Evolutionary conservation across 108 stramenopile genomes (phyloP).

Genomic region (Cyclotella choctawhatcheeana): DNA sequence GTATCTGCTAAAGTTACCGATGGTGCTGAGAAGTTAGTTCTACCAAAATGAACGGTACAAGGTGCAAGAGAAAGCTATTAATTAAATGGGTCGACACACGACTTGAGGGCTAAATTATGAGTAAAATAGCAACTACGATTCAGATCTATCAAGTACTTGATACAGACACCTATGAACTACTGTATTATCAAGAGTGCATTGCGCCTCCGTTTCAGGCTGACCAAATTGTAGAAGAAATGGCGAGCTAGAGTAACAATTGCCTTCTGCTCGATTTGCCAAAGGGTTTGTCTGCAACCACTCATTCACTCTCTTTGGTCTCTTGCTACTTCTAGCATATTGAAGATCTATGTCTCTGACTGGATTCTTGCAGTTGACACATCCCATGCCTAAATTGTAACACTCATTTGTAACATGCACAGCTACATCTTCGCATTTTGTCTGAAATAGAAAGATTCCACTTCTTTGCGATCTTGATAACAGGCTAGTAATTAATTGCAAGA

Average conservation of each 20-base stretch:
- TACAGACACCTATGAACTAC: slow-evolving; percentile 33
- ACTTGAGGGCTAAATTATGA: too few species aligned
- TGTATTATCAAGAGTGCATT: slow-evolving; percentile 26
- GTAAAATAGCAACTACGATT: too few species aligned
- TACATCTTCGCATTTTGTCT: slow-evolving; percentile 53
- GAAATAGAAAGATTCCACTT: slow-evolving; percentile 27
- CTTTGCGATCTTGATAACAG: slow-evolving; percentile 10
- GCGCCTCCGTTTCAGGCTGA: slow-evolving; percentile 38
- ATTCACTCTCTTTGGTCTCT: slow-evolving; percentile 35
- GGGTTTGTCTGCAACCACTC: slow-evolving; percentile 28
- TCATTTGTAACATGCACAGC: slow-evolving; percentile 34
- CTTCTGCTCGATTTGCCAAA: slow-evolving; percentile 38
- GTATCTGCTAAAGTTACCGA: slow-evolving; percentile 91
- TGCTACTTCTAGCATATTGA: slow-evolving; percentile 7
- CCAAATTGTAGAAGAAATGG: slow-evolving; percentile 24
- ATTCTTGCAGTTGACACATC: slow-evolving; percentile 12
- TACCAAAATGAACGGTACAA: slow-evolving; percentile 29
- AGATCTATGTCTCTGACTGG: slow-evolving; percentile 29
- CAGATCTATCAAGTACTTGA: not conserved
- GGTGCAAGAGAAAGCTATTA: not conserved
- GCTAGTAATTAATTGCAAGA: slow-evolving; percentile 21
- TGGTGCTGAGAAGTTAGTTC: slow-evolving; percentile 66
- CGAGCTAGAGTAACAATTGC: slow-evolving; percentile 13
- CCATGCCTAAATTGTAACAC: slow-evolving; percentile 21
- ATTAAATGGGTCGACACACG: not conserved